These are phyloP conservation scores for Yamadazyma buinensis DNA, from an alignment of 1,139 yeast genomes.

Conservation along the genomic window DNA sequence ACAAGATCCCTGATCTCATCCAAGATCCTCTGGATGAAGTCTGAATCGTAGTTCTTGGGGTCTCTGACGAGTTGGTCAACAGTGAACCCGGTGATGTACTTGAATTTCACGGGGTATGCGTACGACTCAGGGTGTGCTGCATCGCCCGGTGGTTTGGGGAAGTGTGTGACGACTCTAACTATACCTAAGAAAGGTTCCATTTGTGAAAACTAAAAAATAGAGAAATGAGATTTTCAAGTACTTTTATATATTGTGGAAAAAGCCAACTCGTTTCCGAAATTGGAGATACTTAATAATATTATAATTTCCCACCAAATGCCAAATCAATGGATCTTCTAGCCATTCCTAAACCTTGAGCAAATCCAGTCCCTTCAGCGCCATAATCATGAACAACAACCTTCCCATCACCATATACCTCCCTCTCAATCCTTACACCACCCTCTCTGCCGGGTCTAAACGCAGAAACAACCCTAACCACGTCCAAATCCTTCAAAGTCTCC, in stretches of 20 bases:
- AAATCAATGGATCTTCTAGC: slow-evolving; percentile 21
- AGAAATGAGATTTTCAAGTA: too few relatives aligned
- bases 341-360: slow-evolving; percentile 71
- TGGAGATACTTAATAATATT: too few relatives aligned
- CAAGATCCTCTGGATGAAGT: slow-evolving; percentile 14
- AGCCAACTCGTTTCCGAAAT: too few relatives aligned
- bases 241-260: too few relatives aligned
- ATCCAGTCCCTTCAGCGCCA: slow-evolving; percentile 78
- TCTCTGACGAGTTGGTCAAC: slow-evolving; percentile 14
- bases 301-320: not conserved
- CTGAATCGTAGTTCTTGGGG: slow-evolving; percentile 12
- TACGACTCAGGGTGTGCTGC: slow-evolving; percentile 19
- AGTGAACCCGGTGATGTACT: slow-evolving; percentile 15
- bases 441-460: slow-evolving; percentile 65
- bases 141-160: slow-evolving; percentile 25
- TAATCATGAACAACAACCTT: slow-evolving; percentile 50
- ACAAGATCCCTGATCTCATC: slow-evolving; percentile 13
- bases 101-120: slow-evolving; percentile 17
- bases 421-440: slow-evolving; percentile 63
- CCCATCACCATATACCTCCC: slow-evolving; percentile 11
- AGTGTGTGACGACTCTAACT: slow-evolving; percentile 10
- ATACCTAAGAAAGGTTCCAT: slow-evolving; percentile 12
- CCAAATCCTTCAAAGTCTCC: slow-evolving; percentile 13
- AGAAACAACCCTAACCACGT: slow-evolving; percentile 53
- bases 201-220: too few relatives aligned